Base-by-base conservation (phyloP, 352 stramenopile genomes). In the Phytopythium delawarense region DNA sequence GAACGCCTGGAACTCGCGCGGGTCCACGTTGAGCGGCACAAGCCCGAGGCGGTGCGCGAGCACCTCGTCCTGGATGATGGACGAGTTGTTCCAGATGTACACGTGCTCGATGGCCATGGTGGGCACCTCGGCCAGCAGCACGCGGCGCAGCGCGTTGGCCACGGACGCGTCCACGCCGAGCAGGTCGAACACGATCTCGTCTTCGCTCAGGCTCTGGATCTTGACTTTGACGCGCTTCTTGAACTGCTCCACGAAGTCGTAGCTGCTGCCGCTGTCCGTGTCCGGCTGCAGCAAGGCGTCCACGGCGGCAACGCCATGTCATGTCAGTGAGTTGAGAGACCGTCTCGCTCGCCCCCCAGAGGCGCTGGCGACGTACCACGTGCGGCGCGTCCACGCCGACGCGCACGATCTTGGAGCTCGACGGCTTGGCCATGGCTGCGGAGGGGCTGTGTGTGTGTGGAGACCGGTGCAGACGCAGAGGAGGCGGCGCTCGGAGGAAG, bases 91-190 rank as follows among this genome's bases (percentile, higher is more conserved):
- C 78, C 87, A 94, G 60, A 98, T 96, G 76, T 97, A 97, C 51
- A 98, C 91, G 65, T 92, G 89, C 71, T 98, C 92, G 55, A 98
- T 98, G 34, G 92, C 92, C 87, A 98, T 94, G 16, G 92, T 97
- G 4, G 92, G 86, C 57, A 98, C 89, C 65, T 98, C 92, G 5
- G 92, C 76, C 7, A 98, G 71, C 55, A 98, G 59, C 37, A 98
- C 97, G 44, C 92, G 86, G 44, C 92, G 86, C 57, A 98, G 70
- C 30, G 92, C 92, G 65, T 98, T 98, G 42, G 92, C 91, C 28
- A 98, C 91, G 21, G 90, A 96, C 35, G 89, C 88, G 54, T 98
- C 92, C 39, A 97, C 85, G 53, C 90, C 91, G 16, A 97, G 82
- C 25, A 98, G 77, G 51, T 98, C 91, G 65, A 98, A 98, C 37